Evolutionary conservation across 176 grass and related monocot species (phyloP).

Genomic region (Oryza officinalis): DNA sequence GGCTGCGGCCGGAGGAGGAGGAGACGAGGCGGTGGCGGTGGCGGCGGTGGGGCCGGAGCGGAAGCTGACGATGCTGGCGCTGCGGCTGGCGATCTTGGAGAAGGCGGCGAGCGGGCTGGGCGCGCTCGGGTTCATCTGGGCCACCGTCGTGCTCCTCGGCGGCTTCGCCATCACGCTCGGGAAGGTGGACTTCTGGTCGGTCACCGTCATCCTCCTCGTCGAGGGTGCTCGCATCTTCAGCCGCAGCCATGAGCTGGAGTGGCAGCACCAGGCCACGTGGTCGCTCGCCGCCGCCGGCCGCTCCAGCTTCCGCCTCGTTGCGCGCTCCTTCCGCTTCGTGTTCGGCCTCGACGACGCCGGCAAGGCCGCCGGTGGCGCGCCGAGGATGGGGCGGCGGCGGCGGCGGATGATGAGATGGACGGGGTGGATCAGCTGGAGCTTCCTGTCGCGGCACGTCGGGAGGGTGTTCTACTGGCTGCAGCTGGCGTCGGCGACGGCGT

Average conservation of each 20-base stretch:
- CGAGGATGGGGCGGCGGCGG: neutral
- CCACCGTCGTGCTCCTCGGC: conserved; percentile 83
- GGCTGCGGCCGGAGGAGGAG: neutral
- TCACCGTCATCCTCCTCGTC: conserved; percentile 75
- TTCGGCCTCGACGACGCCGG: neutral
- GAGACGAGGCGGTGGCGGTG: neutral
- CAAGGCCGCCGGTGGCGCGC: neutral
- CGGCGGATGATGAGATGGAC: too few relatives aligned
- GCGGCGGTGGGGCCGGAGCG: conserved; percentile 50
- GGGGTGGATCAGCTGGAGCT: neutral
- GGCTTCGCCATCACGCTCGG: conserved; percentile 70
- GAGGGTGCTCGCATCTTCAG: conserved; percentile 83
- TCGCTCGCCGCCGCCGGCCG: conserved; percentile 52
- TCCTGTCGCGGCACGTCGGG: conserved; percentile 57
- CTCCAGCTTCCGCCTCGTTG: conserved; percentile 55
- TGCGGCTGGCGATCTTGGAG: conserved; percentile 71
- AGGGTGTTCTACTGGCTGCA: conserved; percentile 76
- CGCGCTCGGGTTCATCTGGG: conserved; percentile 87
- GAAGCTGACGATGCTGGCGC: conserved; percentile 70
- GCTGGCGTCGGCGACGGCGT: conserved; percentile 59
- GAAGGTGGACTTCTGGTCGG: conserved; percentile 68
- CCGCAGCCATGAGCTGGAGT: conserved; percentile 96
- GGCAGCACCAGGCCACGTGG: conserved; percentile 92
- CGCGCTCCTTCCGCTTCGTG: conserved; percentile 57
- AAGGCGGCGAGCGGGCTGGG: conserved; percentile 88